phyloP scores from a whole-genome alignment of 2,329 filamentous ascomycete genomes.

The Microdochium bolleyi region DNA sequence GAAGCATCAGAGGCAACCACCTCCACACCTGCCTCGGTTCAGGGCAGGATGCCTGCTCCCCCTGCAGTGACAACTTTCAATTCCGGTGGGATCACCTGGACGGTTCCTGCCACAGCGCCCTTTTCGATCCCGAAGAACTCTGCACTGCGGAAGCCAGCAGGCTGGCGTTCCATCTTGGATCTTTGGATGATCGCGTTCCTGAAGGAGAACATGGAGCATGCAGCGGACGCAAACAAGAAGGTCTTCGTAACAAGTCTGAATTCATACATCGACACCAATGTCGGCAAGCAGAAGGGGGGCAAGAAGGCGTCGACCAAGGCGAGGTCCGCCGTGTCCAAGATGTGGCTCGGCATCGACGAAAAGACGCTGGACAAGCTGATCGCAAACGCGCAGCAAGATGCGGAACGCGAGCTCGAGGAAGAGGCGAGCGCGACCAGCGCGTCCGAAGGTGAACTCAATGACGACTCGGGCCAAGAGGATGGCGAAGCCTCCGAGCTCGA shows the following conservation, averaged over 20 bases:
- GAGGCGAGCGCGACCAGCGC: conserved; percentile 17
- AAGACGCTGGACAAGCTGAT: neutral
- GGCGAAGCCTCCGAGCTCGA: neutral
- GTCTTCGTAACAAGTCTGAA: neutral
- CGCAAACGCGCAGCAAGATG: neutral
- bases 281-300: neutral
- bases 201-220: neutral
- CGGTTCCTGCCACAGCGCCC: neutral
- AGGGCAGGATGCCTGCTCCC: neutral
- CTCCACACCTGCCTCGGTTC: neutral
- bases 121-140: neutral
- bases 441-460: neutral
- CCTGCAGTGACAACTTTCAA: neutral
- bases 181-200: neutral
- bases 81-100: neutral
- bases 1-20: neutral
- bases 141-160: neutral
- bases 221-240: neutral
- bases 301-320: neutral
- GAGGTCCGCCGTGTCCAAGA: neutral
- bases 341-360: neutral
- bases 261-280: neutral
- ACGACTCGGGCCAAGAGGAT: neutral
- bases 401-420: conserved; percentile 19
- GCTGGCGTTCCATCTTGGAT: neutral